Evolutionary conservation across 345 rosid species (phyloP), one percentile per base, ranked within the genome.

Genomic region (Acer yangbiense): DNA sequence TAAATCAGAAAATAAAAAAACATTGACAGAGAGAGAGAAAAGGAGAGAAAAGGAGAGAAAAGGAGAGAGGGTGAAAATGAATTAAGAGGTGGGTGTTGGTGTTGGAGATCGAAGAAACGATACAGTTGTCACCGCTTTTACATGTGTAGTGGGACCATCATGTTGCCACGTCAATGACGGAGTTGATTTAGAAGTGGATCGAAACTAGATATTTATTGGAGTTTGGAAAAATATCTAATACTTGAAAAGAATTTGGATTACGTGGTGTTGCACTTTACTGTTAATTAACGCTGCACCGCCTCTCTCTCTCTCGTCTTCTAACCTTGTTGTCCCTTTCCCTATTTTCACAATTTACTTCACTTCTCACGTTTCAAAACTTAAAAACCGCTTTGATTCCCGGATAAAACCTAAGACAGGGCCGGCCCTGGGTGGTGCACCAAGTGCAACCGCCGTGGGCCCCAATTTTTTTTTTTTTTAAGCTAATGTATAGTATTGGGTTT

Each of bases 61-160:
- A 10, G 17, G 52, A n/a, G 21, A 18, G 18, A 52, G 17, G 32
- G 11, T 23, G 50, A 48, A 64, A 46, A 52, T 57, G 68, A 5
- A 8, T 17, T 39, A 12, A 54, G 69, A n/a, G 21, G 21, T 66
- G 50, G 68, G 75, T 60, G 58, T 11, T 21, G 57, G 7, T 54
- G 58, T 14, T 16, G 35, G 61, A 71, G 71, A 68, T 68, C 76
- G 83, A 79, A 80, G 88, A 75, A 60, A 74, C 72, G 85, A 10
- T 76, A 85, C 91, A 89, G 88, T 83, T 90, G 93, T 84, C 87
- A 77, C 75, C 83, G 60, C 93, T 84, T 89, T 90, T 86, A 86
- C 95, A 92, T 92, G 97, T 90, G 91, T 88, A 83, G 35, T 39
- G 65, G 72, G 77, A 9, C 71, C 70, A 17, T 14, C 1, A 9